Evolutionary conservation across 2,329 filamentous ascomycete genomes (phyloP).

Genomic region (Westerdykella aurantiaca): DNA sequence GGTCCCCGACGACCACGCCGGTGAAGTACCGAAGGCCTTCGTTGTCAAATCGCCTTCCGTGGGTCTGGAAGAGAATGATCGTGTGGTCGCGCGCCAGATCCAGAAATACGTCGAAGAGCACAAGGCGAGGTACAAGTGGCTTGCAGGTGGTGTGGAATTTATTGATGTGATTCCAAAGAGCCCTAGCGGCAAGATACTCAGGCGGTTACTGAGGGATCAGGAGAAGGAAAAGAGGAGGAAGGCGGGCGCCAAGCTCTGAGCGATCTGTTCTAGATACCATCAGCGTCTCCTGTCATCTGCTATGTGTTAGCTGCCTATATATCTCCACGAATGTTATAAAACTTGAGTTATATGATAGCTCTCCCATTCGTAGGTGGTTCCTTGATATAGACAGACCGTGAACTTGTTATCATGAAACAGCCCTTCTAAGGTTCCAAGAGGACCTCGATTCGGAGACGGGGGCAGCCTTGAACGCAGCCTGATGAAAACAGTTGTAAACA

Average conservation of each 20-base stretch:
- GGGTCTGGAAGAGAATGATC: conserved; percentile 49
- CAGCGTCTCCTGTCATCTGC: neutral
- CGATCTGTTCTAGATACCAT: neutral
- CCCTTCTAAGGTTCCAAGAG: no score
- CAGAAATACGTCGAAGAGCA: conserved; percentile 55
- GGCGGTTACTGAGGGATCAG: conserved; percentile 63
- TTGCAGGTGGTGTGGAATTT: conserved; percentile 54
- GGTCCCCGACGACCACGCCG: conserved; percentile 57
- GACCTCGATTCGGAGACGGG: no score
- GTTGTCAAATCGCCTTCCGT: conserved; percentile 54
- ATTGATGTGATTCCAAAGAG: conserved; percentile 53
- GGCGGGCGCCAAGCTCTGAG: conserved; percentile 60
- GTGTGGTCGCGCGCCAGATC: conserved; percentile 47
- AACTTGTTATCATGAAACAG: no score
- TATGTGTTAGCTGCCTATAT: neutral
- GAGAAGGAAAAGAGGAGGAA: conserved; percentile 64
- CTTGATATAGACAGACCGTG: no score
- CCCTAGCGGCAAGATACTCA: conserved; percentile 58
- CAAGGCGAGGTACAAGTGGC: conserved; percentile 58
- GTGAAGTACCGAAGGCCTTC: conserved; percentile 60
- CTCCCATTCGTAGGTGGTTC: neutral
- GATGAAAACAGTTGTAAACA: no score
- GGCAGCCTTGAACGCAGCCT: no score
- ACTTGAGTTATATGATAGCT: neutral
- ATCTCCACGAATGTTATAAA: neutral